These are phyloP conservation scores for Nitzschia inconspicua DNA, from an alignment of 108 stramenopile species.

Conservation along the genomic window DNA sequence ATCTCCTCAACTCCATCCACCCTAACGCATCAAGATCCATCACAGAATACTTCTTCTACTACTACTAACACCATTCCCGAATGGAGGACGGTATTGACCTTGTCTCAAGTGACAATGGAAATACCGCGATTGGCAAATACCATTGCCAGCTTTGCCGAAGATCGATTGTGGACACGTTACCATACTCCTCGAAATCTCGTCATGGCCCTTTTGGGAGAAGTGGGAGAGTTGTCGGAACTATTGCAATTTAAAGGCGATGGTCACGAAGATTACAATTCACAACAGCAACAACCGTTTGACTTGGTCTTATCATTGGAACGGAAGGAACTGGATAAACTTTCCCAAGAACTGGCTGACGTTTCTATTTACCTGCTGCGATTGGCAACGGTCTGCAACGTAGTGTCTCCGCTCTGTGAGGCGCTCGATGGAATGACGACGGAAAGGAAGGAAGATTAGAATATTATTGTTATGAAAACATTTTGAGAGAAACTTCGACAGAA, in stretches of 20 bases:
- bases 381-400: conserved; percentile 57
- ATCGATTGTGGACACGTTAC: conserved; percentile 68
- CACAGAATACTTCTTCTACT: neutral
- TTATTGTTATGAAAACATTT: too few relatives aligned
- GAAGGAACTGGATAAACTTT: conserved; percentile 61
- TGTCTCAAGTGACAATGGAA: neutral
- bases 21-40: neutral
- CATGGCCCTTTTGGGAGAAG: conserved; percentile 84
- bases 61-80: neutral
- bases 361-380: conserved; percentile 86
- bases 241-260: conserved; percentile 85
- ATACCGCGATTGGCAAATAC: conserved; percentile 12
- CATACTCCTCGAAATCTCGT: conserved; percentile 88
- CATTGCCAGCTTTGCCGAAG: conserved; percentile 61
- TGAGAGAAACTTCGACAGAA: too few relatives aligned
- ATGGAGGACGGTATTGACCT: neutral
- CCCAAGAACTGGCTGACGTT: conserved; percentile 93
- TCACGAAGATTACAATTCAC: neutral
- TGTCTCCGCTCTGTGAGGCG: too few relatives aligned
- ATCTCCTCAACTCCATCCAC: too few relatives aligned
- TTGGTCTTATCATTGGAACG: neutral
- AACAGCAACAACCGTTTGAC: neutral
- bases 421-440: too few relatives aligned
- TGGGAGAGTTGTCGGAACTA: conserved; percentile 89
- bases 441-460: too few relatives aligned